A percentile compares a stretch with the other conserved stretches of the same genome.
Evolutionary conservation across 179 eudicot species (phyloP).

Genomic region (Camellia oleifera): DNA sequence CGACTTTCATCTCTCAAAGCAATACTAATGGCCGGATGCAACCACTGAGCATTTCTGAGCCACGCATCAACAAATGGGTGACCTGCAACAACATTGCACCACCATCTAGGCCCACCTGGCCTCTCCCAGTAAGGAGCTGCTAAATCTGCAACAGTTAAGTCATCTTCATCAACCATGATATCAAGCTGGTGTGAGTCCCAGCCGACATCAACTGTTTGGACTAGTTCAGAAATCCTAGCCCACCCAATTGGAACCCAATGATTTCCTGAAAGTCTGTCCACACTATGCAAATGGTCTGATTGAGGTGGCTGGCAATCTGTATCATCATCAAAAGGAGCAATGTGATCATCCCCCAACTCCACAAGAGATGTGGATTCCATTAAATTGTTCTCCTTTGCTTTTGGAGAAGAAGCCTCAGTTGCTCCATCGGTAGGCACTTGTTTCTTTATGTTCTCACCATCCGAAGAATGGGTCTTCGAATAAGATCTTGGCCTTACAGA

Average conservation of each 20-base stretch:
- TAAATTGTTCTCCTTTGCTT: slow-evolving; percentile 22
- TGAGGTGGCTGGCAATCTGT: slow-evolving; percentile 30
- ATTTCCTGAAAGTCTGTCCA: slow-evolving; percentile 41
- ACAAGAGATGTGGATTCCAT: slow-evolving; percentile 31
- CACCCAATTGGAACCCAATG: slow-evolving; percentile 95
- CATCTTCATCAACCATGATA: slow-evolving; percentile 64
- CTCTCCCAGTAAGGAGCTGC: slow-evolving; percentile 96
- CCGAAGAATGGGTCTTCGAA: slow-evolving; percentile 28
- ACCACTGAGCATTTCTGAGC: slow-evolving; percentile 84
- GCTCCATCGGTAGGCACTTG: slow-evolving; percentile 23
- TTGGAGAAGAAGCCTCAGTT: slow-evolving; percentile 32
- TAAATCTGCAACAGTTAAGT: slow-evolving; percentile 81
- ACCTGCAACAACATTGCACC: slow-evolving; percentile 89
- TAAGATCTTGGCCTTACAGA: slow-evolving; percentile 35
- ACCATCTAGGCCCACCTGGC: slow-evolving; percentile 94
- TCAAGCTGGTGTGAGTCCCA: slow-evolving; percentile 65
- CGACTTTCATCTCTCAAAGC: slow-evolving; percentile 96
- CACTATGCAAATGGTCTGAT: slow-evolving; percentile 21
- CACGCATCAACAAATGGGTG: slow-evolving; percentile 62
- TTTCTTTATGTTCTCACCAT: slow-evolving; percentile 35
- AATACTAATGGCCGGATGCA: slow-evolving; percentile 89
- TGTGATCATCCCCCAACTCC: slow-evolving; percentile 34
- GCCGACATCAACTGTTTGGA: slow-evolving; percentile 51
- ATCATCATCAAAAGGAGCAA: slow-evolving; percentile 28
- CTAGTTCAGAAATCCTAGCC: slow-evolving; percentile 77